Evolutionary conservation across 2,329 filamentous ascomycete species (phyloP).

Genomic region (Magnaporthales sp.): DNA sequence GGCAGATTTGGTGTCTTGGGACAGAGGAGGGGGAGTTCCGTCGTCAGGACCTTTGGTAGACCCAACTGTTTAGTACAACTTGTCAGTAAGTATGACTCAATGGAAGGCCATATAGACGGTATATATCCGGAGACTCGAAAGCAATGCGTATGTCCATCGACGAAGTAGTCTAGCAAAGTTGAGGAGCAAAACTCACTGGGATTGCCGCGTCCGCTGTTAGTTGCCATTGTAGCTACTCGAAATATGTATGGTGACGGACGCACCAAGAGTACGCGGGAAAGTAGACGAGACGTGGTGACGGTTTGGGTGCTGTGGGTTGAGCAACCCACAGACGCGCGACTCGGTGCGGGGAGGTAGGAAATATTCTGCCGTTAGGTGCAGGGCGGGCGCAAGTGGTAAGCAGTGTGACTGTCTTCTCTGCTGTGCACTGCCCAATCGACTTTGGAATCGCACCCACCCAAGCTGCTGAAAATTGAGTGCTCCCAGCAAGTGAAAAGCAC

Average conservation of each 20-base stretch:
- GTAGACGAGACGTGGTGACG: conserved; percentile 18
- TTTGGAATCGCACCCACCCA: not conserved
- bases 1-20: conserved; percentile 30
- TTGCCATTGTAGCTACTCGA: conserved; percentile 46
- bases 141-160: not conserved
- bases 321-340: not conserved
- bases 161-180: not conserved
- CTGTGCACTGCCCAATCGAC: not conserved
- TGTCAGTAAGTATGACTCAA: not conserved
- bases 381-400: not conserved
- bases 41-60: conserved; percentile 32
- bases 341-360: conserved; percentile 1
- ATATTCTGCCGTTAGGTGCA: conserved; percentile 1
- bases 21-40: conserved; percentile 28
- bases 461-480: not conserved
- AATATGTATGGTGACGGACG: conserved; percentile 39
- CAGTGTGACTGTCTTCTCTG: not conserved
- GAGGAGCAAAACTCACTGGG: conserved; percentile 25
- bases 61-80: conserved; percentile 23
- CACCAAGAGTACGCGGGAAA: conserved; percentile 45
- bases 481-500: not conserved
- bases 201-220: conserved; percentile 43
- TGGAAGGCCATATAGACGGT: not conserved
- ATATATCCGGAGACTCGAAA: not conserved
- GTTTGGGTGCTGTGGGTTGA: conserved; percentile 5